Base-by-base conservation (phyloP, 75 land plant species). In the Ceratopteris richardii region DNA sequence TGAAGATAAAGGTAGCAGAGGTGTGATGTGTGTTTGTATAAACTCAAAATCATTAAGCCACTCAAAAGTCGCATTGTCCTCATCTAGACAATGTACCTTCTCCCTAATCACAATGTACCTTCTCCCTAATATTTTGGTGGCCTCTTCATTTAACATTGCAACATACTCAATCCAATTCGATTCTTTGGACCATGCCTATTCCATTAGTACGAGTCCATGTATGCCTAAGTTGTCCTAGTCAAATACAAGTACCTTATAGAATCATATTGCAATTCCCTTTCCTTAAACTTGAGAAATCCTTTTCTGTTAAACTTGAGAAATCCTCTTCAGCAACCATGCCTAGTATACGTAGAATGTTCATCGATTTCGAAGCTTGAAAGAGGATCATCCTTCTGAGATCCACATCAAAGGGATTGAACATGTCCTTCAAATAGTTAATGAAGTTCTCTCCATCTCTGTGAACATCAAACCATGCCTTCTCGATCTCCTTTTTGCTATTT, bases 81-180 rank as follows among this genome's bases (percentile, higher is more conserved):
- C 16, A 87, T 58, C 91, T 87, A 87, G 1, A 71, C 56, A 29
- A 87, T 73, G 31, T 82, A 83, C 2, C 91, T 57, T 1, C 87
- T 62, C 1, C n/a, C n/a, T n/a, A n/a, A n/a, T n/a, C n/a, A n/a
- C n/a, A n/a, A n/a, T n/a, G n/a, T n/a, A n/a, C n/a, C n/a, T n/a
- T n/a, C n/a, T n/a, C n/a, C 91, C 86, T 0, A 64, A 18, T 14
- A 56, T 55, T 18, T 30, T 17, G 17, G 40, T 60, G 2, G 39
- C 61, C 47, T 55, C 66, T 48, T 82, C 86, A 9, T 56, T 68
- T 41, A 78, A 59, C 21, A 86, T 78, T 0, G 90, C 85, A 13
- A 87, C 66, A 74, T 83, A 87, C 20, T 87, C 91, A 20, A 83
- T 75, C 89, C 88, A 88, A 57, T 85, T 85, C 40, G 86, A 82